Evolutionary conservation across 2,329 filamentous ascomycete genomes (phyloP), one percentile per base, ranked within the genome.

Genomic region (Phaeoacremonium minimum): DNA sequence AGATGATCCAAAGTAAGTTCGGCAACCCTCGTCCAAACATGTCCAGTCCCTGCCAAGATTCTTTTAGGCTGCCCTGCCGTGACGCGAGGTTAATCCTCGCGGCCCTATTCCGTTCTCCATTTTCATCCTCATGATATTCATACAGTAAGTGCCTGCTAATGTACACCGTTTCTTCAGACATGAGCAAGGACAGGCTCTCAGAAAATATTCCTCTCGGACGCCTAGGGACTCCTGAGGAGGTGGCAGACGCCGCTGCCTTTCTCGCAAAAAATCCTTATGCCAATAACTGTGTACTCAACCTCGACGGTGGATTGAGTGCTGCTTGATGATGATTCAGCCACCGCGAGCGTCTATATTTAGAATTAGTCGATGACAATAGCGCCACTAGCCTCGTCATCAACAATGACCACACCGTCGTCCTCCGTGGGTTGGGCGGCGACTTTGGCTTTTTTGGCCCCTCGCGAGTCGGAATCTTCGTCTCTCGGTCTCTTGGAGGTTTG

Each of bases 301-400:
- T 95, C 18, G 89, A 95, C 59, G 89, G 89, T 13, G 89, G 89
- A 2, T 58, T 94, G 47, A 89, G 85, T 57, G 85, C 85, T 34
- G 61, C 60, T 49, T 85, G 56, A 71, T 9, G n/a, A n/a, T n/a
- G n/a, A n/a, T n/a, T n/a, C n/a, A n/a, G n/a, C n/a, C n/a, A n/a
- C n/a, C n/a, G n/a, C n/a, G n/a, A n/a, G n/a, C n/a, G n/a, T n/a
- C n/a, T n/a, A n/a, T n/a, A n/a, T n/a, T n/a, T n/a, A n/a, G n/a
- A n/a, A n/a, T n/a, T 82, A 77, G 39, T 80, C 74, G 52, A 88
- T 86, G 41, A 85, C 51, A 47, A 87, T 86, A 15, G 78, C 73
- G 15, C 80, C 81, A 36, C 66, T 69, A n/a, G 58, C 64, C 4
- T 57, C 51, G 35, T 52, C 53, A 34, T 71, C 73, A 33, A 76